A percentile compares a stretch with the other conserved stretches of the same genome.
Evolutionary conservation across 768 basidiomycete species (phyloP).

Genomic region (Termitomyces sp.): DNA sequence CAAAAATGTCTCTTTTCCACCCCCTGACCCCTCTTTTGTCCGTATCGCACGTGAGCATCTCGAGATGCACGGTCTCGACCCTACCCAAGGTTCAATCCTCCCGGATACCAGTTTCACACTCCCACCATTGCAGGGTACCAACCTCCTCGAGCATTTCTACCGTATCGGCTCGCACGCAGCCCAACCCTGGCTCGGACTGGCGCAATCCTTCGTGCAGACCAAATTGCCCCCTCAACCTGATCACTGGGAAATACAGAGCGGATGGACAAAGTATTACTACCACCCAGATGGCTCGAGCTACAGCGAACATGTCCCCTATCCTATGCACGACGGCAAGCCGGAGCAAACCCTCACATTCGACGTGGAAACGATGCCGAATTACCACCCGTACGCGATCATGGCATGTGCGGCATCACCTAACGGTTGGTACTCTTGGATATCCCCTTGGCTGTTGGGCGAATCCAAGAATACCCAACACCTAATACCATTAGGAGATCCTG

Average conservation of each 20-base stretch:
- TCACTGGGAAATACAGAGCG: slow-evolving; percentile 53
- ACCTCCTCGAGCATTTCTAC: slow-evolving; percentile 88
- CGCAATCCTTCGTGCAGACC: slow-evolving; percentile 50
- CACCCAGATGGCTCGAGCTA: slow-evolving; percentile 74
- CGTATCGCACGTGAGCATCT: slow-evolving; percentile 83
- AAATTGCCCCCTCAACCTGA: slow-evolving; percentile 58
- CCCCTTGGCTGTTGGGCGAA: slow-evolving; percentile 82
- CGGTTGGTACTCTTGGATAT: slow-evolving; percentile 96
- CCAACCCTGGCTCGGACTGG: slow-evolving; percentile 75
- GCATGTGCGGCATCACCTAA: slow-evolving; percentile 81
- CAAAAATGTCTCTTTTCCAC: slow-evolving; percentile 58
- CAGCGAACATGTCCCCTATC: slow-evolving; percentile 67
- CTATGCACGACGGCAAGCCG: slow-evolving; percentile 56
- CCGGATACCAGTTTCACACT: slow-evolving; percentile 78
- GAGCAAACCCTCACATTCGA: slow-evolving; percentile 87
- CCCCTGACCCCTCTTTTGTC: slow-evolving; percentile 57
- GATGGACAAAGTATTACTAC: slow-evolving; percentile 88
- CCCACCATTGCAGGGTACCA: slow-evolving; percentile 77
- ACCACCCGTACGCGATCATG: slow-evolving; percentile 81
- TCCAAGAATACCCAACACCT: slow-evolving; percentile 58
- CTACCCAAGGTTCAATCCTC: slow-evolving; percentile 75
- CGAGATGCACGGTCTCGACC: slow-evolving; percentile 75
- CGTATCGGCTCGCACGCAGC: slow-evolving; percentile 66
- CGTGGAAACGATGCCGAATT: slow-evolving; percentile 87
- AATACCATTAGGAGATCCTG: slow-evolving; percentile 65